Evolutionary conservation across 345 rosid species (phyloP), one percentile per base, ranked within the genome.

Genomic region (Populus alba): DNA sequence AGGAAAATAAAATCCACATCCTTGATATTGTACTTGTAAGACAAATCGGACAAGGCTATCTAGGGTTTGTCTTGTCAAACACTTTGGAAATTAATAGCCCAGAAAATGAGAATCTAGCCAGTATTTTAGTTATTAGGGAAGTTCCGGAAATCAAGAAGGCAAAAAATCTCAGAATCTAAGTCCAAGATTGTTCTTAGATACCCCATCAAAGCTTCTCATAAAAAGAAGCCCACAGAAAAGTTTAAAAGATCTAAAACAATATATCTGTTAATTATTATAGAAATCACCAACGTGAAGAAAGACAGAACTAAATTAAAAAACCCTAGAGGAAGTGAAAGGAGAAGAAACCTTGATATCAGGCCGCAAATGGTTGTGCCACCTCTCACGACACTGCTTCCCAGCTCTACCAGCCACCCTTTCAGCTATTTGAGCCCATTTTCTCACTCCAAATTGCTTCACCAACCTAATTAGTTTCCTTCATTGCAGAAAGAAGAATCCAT

Each of bases 301-400:
- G n/a, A n/a, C 1, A 57, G 33, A 38, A 61, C 2, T 16, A 15
- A 53, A 75, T 59, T 15, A 41, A 72, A 18, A 62, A 25, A 59
- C 49, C 69, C 41, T 41, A 47, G 15, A 25, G 29, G 57, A 38
- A 29, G 66, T 41, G 53, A 20, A 70, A 41, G 37, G 61, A 67
- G 20, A 37, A 62, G 31, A 65, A 77, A 91, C 99, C 97, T 91
- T 95, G 76, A 95, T 93, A 84, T 95, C 90, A 29, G 99, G 98
- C 23, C 97, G 89, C 76, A 95, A 84, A 89, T 95, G 98, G 80
- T 95, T 95, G 85, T 95, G 98, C 99, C 99, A 95, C 85, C 99
- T 87, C 82, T 95, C 99, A 5, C 98, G 91, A 78, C 99, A 95
- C 81, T 94, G 99, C 82, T 95, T 95, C 47, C 99, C 99, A 11